phyloP scores from a whole-genome alignment of 352 stramenopile species.

The Pythium periplocum region DNA sequence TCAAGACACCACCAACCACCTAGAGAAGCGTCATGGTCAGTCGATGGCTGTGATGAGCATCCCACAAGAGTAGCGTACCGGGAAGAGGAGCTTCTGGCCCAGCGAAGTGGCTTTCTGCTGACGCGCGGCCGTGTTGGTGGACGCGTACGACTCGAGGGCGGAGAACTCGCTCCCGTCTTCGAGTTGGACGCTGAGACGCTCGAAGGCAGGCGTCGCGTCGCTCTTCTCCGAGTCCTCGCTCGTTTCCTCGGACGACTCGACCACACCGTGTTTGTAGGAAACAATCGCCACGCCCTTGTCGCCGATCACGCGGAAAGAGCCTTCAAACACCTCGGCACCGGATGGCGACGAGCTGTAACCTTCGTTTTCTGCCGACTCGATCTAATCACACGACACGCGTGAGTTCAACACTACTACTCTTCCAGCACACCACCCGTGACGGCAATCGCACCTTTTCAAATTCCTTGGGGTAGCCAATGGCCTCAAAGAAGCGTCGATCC shows the following conservation, averaged over 20 bases:
- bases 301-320: constrained; percentile 45
- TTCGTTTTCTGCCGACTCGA: not conserved
- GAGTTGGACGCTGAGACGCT: constrained; percentile 36
- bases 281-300: constrained; percentile 52
- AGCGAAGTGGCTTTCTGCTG: constrained; percentile 60
- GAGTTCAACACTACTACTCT: not conserved
- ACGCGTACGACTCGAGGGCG: constrained; percentile 50
- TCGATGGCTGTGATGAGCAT: no score
- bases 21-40: not conserved
- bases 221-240: constrained; percentile 6
- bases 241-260: constrained; percentile 4
- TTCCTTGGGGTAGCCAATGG: constrained; percentile 66
- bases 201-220: constrained; percentile 48
- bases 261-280: constrained; percentile 37
- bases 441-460: constrained; percentile 34
- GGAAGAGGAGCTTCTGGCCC: constrained; percentile 66
- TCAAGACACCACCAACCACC: constrained; percentile 50
- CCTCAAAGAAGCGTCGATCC: constrained; percentile 65
- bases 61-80: constrained; percentile 13
- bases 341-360: not conserved
- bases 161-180: constrained; percentile 53
- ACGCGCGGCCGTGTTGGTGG: constrained; percentile 39
- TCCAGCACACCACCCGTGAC: not conserved
- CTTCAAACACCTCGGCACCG: constrained; percentile 11
- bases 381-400: not conserved